Conservation (phyloP, 2,329 filamentous ascomycete species). For the Aspergillus costaricaensis region DNA sequence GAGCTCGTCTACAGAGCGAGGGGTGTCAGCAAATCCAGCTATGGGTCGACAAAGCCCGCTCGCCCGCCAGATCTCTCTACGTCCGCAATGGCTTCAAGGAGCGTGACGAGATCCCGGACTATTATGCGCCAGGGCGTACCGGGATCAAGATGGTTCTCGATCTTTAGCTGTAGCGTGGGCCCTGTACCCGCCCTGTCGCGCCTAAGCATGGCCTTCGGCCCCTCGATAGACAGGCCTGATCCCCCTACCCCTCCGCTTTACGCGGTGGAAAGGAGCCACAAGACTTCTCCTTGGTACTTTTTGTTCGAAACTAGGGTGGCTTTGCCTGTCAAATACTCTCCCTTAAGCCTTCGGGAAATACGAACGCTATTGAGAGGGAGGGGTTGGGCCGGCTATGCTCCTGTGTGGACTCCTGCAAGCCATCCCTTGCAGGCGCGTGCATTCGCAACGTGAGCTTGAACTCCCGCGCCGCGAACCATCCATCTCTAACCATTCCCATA, state of each 20-base stretch:
- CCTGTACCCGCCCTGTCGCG: constrained; percentile 28
- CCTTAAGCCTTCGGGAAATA: constrained; percentile 23
- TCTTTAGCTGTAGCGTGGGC: constrained; percentile 28
- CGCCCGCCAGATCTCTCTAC: constrained; percentile 50
- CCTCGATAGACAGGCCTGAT: background rate
- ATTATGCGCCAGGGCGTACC: constrained; percentile 53
- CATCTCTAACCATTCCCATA: constrained; percentile 36
- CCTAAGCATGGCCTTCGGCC: constrained; percentile 16
- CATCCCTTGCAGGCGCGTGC: constrained; percentile 38
- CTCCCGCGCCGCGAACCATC: constrained; percentile 25
- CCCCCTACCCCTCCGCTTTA: background rate
- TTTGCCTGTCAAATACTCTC: constrained; percentile 22
- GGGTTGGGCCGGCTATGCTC: constrained; percentile 27
- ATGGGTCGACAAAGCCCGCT: constrained; percentile 54
- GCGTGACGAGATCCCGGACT: constrained; percentile 49
- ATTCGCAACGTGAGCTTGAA: constrained; percentile 36
- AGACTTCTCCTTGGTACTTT: constrained; percentile 5
- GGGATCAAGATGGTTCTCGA: constrained; percentile 48
- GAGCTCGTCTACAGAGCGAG: constrained; percentile 45
- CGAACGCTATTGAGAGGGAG: constrained; percentile 15
- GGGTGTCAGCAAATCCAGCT: constrained; percentile 52
- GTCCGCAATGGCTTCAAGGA: constrained; percentile 48
- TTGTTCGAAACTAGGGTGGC: constrained; percentile 15
- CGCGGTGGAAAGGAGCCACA: background rate
- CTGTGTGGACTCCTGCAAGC: constrained; percentile 22